These are phyloP conservation scores for Pneumocystis murina DNA, from an alignment of 1,139 yeast genomes.

Conservation along the genomic window DNA sequence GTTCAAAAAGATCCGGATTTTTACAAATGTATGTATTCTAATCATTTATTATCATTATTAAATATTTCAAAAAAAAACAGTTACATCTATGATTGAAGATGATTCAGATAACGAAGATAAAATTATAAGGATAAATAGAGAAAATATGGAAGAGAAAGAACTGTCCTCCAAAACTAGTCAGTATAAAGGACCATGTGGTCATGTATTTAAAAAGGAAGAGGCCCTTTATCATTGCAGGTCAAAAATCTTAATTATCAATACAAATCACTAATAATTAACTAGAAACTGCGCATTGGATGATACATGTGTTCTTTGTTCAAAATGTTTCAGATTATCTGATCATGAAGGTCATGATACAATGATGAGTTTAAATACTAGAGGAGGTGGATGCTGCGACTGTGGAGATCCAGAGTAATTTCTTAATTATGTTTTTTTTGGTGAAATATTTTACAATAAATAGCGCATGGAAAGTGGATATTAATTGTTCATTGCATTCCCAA, in stretches of 20 bases:
- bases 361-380: constrained; percentile 57
- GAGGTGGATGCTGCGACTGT: constrained; percentile 92
- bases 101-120: neutral
- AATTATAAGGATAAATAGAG: neutral
- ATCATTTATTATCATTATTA: constrained; percentile 15
- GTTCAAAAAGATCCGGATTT: constrained; percentile 15
- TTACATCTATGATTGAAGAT: neutral
- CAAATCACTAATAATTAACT: neutral
- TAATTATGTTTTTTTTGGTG: neutral
- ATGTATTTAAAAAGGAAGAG: constrained; percentile 67
- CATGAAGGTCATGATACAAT: constrained; percentile 69
- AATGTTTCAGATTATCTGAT: constrained; percentile 55
- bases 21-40: constrained; percentile 10
- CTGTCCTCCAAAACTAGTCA: constrained; percentile 26
- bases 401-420: constrained; percentile 48
- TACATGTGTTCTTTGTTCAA: constrained; percentile 70
- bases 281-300: constrained; percentile 72
- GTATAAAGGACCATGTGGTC: constrained; percentile 59
- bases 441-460: neutral
- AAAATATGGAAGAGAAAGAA: neutral
- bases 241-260: constrained; percentile 10
- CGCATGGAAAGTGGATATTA: constrained; percentile 48
- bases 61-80: neutral
- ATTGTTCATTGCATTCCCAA: constrained; percentile 33
- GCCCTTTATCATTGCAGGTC: constrained; percentile 62